A percentile compares a stretch with the other conserved stretches of the same genome.
Evolutionary conservation across 139 green algal genomes (phyloP).

Genomic region (Limnomonas spitsbergensis): DNA sequence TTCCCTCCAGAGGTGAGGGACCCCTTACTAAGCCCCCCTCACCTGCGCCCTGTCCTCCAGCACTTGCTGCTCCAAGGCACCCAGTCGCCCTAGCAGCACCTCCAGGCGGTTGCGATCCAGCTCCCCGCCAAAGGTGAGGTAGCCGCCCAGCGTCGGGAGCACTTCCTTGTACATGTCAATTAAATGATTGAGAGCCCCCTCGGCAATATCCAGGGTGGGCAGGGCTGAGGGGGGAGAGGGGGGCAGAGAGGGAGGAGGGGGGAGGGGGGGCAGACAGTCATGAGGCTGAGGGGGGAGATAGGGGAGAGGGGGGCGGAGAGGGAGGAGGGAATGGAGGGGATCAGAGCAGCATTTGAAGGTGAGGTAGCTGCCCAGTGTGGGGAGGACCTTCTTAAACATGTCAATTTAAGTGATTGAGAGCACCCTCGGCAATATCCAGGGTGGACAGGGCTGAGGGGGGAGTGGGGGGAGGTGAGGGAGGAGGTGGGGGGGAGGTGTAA

Average conservation of each 20-base stretch:
- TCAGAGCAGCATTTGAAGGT: too few relatives aligned
- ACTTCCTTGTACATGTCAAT: conserved; percentile 87
- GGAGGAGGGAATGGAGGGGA: too few relatives aligned
- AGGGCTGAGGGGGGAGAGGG: conserved; percentile 49
- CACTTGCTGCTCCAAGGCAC: conserved; percentile 59
- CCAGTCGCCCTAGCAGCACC: conserved; percentile 63
- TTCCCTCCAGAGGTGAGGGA: too few relatives aligned
- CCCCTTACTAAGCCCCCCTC: too few relatives aligned
- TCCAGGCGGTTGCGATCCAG: conserved; percentile 68
- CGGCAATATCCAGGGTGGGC: conserved; percentile 85
- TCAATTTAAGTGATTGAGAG: conserved; percentile 84
- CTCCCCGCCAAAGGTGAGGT: conserved; percentile 77
- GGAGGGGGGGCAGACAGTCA: too few relatives aligned
- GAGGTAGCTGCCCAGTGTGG: too few relatives aligned
- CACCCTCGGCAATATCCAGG: conserved; percentile 87
- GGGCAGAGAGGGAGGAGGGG: too few relatives aligned
- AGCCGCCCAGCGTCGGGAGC: conserved; percentile 78
- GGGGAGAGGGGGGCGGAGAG: too few relatives aligned
- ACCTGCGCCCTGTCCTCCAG: conserved; percentile 74
- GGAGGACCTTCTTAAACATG: conserved; percentile 86
- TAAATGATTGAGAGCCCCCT: conserved; percentile 86
- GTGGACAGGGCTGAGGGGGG: conserved; percentile 70
- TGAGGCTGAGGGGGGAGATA: too few relatives aligned
- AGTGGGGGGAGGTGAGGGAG: too few relatives aligned
- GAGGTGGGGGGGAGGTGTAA: too few relatives aligned